A percentile compares a stretch with the other conserved stretches of the same genome.
phyloP scores from a whole-genome alignment of 805 yeast species.

The Hanseniaspora valbyensis region DNA sequence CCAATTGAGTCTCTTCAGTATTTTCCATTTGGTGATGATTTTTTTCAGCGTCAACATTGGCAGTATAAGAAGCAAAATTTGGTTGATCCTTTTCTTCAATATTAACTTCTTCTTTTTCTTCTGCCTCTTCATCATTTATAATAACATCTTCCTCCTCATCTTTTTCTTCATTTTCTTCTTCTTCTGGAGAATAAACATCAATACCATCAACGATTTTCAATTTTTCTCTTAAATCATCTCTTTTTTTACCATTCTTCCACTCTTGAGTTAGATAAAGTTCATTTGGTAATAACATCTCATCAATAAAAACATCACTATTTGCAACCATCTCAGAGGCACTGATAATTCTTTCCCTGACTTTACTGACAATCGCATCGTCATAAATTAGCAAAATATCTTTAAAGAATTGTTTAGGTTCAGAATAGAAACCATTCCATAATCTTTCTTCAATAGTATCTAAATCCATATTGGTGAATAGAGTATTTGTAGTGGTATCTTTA shows the following conservation, averaged over 20 bases:
- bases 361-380: slow-evolving; percentile 57
- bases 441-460: slow-evolving; percentile 88
- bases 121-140: not conserved
- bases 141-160: not conserved
- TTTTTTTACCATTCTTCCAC: slow-evolving; percentile 58
- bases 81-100: no score
- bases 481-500: slow-evolving; percentile 65
- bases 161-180: slow-evolving; percentile 20
- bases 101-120: not conserved
- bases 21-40: no score
- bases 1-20: no score
- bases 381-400: slow-evolving; percentile 77
- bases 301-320: slow-evolving; percentile 90
- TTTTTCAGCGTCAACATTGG: not conserved
- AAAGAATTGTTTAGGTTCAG: slow-evolving; percentile 82
- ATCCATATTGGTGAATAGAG: slow-evolving; percentile 74
- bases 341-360: slow-evolving; percentile 72
- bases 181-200: slow-evolving; percentile 15
- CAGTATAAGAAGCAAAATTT: no score
- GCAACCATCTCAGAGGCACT: slow-evolving; percentile 92
- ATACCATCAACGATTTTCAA: slow-evolving; percentile 17
- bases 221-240: slow-evolving; percentile 50
- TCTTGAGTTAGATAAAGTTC: slow-evolving; percentile 42
- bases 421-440: slow-evolving; percentile 91
- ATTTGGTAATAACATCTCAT: slow-evolving; percentile 62